A percentile compares a stretch with the other conserved stretches of the same genome.
phyloP scores from a whole-genome alignment of 2,329 filamentous ascomycete genomes.

The Aspergillus latus region DNA sequence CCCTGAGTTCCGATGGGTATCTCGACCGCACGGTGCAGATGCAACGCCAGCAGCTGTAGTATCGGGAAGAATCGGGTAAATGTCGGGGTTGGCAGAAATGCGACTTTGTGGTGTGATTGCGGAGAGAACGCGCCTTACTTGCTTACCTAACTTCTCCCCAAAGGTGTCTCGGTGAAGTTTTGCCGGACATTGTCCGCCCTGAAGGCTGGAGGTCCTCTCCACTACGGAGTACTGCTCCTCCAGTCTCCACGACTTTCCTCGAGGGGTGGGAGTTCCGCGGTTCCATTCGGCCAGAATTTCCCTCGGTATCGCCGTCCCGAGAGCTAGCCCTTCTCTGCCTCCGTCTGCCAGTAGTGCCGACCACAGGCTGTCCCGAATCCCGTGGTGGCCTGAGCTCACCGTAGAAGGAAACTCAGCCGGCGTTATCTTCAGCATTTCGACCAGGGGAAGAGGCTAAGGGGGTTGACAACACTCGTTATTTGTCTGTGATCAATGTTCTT shows the following conservation, averaged over 20 bases:
- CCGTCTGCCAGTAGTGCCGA: slow-evolving; percentile 18
- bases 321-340: slow-evolving; percentile 5
- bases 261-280: slow-evolving; percentile 5
- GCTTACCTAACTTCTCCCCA: slow-evolving; percentile 19
- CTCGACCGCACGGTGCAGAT: slow-evolving; percentile 1
- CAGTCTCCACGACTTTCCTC: slow-evolving; percentile 4
- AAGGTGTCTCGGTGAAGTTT: not conserved
- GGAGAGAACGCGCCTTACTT: slow-evolving; percentile 13
- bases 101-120: slow-evolving; percentile 15
- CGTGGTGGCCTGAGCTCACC: slow-evolving; percentile 25
- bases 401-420: slow-evolving; percentile 12
- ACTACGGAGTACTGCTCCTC: not conserved
- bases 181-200: slow-evolving; percentile 4
- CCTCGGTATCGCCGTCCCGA: slow-evolving; percentile 27
- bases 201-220: not conserved
- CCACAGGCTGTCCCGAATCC: slow-evolving; percentile 24
- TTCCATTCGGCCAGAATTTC: slow-evolving; percentile 17
- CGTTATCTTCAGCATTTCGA: not conserved
- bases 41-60: slow-evolving; percentile 2
- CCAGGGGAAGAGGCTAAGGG: not conserved
- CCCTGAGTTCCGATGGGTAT: not conserved
- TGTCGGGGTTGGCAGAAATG: slow-evolving; percentile 18
- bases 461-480: not conserved
- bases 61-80: slow-evolving; percentile 25
- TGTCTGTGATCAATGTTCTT: slow-evolving; percentile 2